Evolutionary conservation across 768 basidiomycete species (phyloP).

Genomic region (Lentinula guzmanii): DNA sequence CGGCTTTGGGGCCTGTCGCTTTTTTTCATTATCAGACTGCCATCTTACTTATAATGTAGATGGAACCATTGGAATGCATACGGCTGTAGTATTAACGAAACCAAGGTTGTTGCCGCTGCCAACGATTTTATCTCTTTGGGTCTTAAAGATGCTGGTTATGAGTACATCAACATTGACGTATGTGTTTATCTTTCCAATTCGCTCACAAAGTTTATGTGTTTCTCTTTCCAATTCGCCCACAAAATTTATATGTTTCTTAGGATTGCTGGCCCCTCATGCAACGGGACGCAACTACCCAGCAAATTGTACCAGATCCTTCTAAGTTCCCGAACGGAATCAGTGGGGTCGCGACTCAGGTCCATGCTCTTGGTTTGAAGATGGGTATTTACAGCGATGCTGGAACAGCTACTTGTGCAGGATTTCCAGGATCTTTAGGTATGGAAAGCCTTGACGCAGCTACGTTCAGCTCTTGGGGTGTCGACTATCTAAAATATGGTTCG

Average conservation of each 20-base stretch:
- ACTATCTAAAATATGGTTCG: conserved; percentile 54
- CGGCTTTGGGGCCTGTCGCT: conserved; percentile 36
- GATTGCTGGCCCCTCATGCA: conserved; percentile 42
- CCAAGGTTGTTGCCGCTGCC: conserved; percentile 40
- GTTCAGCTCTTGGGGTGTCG: conserved; percentile 48
- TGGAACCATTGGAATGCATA: conserved; percentile 55
- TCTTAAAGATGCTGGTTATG: conserved; percentile 40
- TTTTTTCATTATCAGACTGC: neutral
- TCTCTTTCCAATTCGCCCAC: neutral
- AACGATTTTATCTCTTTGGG: conserved; percentile 40
- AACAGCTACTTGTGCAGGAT: conserved; percentile 46
- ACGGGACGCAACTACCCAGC: conserved; percentile 33
- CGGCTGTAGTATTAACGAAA: conserved; percentile 37
- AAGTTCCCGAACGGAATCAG: conserved; percentile 52
- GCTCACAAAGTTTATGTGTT: neutral
- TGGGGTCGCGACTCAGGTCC: conserved; percentile 29
- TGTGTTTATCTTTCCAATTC: conserved; percentile 6
- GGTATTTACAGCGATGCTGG: conserved; percentile 40
- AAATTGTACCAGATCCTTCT: conserved; percentile 40
- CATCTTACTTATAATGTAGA: conserved; percentile 16
- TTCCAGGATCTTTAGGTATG: conserved; percentile 47
- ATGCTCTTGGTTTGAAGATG: neutral
- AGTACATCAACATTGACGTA: conserved; percentile 50
- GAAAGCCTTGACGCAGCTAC: conserved; percentile 46
- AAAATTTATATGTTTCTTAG: conserved; percentile 16